Evolutionary conservation across 2,329 filamentous ascomycete species (phyloP).

Genomic region (Pseudogymnoascus sp.): DNA sequence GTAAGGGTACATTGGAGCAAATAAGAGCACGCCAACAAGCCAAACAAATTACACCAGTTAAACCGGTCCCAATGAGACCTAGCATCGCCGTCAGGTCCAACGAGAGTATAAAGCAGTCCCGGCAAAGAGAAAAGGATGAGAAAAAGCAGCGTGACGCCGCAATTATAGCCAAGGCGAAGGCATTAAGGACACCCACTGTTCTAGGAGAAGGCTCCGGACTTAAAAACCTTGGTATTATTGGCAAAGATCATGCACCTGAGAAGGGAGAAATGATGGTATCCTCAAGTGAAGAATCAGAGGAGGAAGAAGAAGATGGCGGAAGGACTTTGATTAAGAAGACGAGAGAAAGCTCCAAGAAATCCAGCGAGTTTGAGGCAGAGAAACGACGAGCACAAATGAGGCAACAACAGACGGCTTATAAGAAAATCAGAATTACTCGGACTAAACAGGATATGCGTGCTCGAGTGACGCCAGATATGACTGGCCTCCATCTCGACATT

Average conservation of each 20-base stretch:
- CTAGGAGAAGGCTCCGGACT: conserved; percentile 73
- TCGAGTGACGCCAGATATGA: conserved; percentile 81
- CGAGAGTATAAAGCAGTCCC: conserved; percentile 28
- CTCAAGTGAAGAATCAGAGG: conserved; percentile 55
- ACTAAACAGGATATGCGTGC: conserved; percentile 92
- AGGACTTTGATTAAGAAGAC: conserved; percentile 39
- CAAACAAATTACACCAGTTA: conserved; percentile 19
- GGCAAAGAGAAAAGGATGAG: conserved; percentile 68
- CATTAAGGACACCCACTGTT: conserved; percentile 48
- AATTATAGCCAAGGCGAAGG: conserved; percentile 63
- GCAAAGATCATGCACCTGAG: conserved; percentile 68
- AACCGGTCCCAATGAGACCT: conserved; percentile 29
- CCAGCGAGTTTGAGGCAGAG: conserved; percentile 39
- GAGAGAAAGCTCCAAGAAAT: conserved; percentile 29
- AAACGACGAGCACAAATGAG: conserved; percentile 44
- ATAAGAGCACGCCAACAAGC: conserved; percentile 17
- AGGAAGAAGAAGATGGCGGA: conserved; percentile 68
- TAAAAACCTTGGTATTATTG: conserved; percentile 59
- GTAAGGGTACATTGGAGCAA: conserved; percentile 10
- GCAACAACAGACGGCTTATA: conserved; percentile 61
- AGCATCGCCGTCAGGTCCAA: conserved; percentile 11
- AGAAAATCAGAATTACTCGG: conserved; percentile 72
- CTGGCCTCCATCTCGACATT: conserved; percentile 75
- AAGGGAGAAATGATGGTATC: conserved; percentile 88
- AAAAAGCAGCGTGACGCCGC: conserved; percentile 66